A percentile compares a stretch with the other conserved stretches of the same genome.
These are phyloP conservation scores for Pseudozyma flocculosa DNA, from an alignment of 1,284 basidiomycete species.

Conservation along the genomic window DNA sequence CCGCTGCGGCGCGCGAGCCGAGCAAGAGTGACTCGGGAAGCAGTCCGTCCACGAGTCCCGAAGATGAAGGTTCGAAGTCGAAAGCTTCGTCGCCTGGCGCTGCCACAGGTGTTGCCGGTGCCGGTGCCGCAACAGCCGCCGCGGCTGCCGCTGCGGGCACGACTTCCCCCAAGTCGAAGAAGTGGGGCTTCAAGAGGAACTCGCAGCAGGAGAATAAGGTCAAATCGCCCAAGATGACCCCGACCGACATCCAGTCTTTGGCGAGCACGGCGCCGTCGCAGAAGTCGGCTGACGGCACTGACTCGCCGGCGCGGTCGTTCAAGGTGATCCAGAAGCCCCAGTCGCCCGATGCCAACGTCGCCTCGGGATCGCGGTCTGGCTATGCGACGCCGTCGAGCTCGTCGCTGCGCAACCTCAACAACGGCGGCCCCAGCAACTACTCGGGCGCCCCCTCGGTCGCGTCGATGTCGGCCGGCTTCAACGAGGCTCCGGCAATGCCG, in stretches of 20 bases:
- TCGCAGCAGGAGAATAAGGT: slow-evolving; percentile 21
- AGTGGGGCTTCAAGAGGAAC: slow-evolving; percentile 34
- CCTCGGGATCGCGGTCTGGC: slow-evolving; percentile 18
- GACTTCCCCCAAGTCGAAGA: slow-evolving; percentile 21
- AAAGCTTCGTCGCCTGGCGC: background rate
- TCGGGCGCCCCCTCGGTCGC: slow-evolving; percentile 31
- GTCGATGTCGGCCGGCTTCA: slow-evolving; percentile 29
- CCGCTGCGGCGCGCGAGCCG: too few relatives aligned
- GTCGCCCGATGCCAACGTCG: slow-evolving; percentile 13
- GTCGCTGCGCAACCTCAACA: slow-evolving; percentile 23
- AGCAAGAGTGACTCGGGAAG: too few relatives aligned
- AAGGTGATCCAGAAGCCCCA: slow-evolving; percentile 32
- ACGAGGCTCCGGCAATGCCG: slow-evolving; percentile 24
- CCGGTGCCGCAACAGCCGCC: slow-evolving; percentile 4
- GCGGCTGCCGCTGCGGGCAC: slow-evolving; percentile 4
- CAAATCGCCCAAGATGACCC: background rate
- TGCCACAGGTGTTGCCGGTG: slow-evolving; percentile 3
- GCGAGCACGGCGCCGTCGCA: slow-evolving; percentile 9
- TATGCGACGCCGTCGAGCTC: slow-evolving; percentile 22
- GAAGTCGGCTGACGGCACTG: slow-evolving; percentile 5
- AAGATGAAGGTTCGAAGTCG: too few relatives aligned
- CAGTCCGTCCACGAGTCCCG: too few relatives aligned
- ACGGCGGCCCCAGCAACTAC: slow-evolving; percentile 32
- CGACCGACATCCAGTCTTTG: slow-evolving; percentile 3
- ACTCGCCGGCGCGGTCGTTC: slow-evolving; percentile 29